Evolutionary conservation across 163 green algal genomes (phyloP).

Genomic region (Volvox carteri): DNA sequence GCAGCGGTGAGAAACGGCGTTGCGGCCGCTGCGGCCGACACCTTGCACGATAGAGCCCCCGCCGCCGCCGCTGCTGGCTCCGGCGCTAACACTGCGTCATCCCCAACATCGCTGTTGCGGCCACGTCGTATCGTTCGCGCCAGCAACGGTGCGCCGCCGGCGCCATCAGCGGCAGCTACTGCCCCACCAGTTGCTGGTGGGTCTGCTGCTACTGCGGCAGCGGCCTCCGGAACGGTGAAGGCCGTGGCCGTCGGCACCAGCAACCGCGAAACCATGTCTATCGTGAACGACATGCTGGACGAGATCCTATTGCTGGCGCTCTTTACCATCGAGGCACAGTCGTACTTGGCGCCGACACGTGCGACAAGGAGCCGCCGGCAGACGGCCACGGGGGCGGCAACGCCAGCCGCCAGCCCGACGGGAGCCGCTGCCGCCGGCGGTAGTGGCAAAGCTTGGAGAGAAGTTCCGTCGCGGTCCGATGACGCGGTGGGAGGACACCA

Average conservation of each 20-base stretch:
- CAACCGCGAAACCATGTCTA: neutral
- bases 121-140: neutral
- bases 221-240: neutral
- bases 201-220: neutral
- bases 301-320: conserved; percentile 36
- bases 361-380: conserved; percentile 6
- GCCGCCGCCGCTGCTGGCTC: neutral
- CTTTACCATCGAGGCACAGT: conserved; percentile 18
- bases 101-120: neutral
- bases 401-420: neutral
- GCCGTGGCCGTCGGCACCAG: neutral
- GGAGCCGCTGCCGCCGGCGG: neutral
- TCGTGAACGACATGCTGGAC: conserved; percentile 21
- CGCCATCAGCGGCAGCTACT: neutral
- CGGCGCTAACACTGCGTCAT: neutral
- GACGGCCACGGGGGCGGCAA: too few species aligned
- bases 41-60: too few species aligned
- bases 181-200: neutral
- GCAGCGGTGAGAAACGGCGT: too few species aligned
- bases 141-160: neutral
- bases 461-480: neutral
- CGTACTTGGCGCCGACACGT: neutral
- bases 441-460: neutral
- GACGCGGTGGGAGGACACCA: neutral
- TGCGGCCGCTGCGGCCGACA: neutral